These are phyloP conservation scores for Apiospora malaysiana DNA, from an alignment of 2,329 filamentous ascomycete species.

Conservation along the genomic window DNA sequence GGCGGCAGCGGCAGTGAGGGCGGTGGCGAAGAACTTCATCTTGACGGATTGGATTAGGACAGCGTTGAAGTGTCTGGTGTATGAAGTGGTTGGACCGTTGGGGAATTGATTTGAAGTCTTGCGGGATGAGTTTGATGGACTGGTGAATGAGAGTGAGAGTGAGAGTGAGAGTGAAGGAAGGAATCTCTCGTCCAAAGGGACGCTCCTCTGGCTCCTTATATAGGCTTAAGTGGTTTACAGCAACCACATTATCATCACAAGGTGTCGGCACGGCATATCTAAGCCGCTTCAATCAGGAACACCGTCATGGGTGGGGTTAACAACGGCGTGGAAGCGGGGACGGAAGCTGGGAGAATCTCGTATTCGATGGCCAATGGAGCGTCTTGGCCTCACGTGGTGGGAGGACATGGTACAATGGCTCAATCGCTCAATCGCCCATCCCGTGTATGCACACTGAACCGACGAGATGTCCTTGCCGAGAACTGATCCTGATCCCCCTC, in stretches of 20 bases:
- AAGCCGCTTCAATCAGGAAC: background rate
- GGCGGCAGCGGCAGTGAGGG: slow-evolving; percentile 3
- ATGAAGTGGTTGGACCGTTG: background rate
- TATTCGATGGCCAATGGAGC: background rate
- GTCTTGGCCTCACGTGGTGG: slow-evolving; percentile 6
- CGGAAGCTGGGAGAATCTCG: background rate
- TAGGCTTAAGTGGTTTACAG: background rate
- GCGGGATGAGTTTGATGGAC: background rate
- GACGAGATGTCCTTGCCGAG: background rate
- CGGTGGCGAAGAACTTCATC: slow-evolving; percentile 4
- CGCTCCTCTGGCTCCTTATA: background rate
- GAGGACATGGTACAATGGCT: background rate
- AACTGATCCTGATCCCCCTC: background rate
- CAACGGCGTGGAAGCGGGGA: background rate
- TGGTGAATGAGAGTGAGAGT: background rate
- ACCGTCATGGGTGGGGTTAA: background rate
- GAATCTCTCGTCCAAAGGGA: background rate
- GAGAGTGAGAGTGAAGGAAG: background rate
- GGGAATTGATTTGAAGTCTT: slow-evolving; percentile 3
- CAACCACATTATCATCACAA: background rate
- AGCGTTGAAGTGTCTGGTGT: background rate
- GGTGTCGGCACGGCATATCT: background rate
- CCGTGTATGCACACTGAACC: background rate
- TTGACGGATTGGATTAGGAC: background rate
- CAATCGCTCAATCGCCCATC: background rate